Base-by-base conservation (phyloP, 176 grass and related monocot species). In the Zoysia pacifica region DNA sequence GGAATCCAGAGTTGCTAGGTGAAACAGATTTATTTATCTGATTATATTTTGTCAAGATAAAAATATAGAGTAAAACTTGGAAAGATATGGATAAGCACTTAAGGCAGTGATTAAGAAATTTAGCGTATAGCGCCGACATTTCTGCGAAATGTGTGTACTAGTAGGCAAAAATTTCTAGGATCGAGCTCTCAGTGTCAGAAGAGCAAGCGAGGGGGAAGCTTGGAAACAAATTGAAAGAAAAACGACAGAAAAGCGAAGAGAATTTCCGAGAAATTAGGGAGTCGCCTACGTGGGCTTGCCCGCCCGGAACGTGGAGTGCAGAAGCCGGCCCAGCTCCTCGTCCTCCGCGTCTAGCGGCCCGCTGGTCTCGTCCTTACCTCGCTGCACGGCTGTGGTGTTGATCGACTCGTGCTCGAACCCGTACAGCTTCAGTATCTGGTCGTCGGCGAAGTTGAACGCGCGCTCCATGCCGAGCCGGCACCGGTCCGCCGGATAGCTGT, bases 361-460 rank as follows among this genome's bases (percentile, higher is more conserved):
- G 38, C 83, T 61, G n/a, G 82, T 81, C 73, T 91, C 83, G 51
- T 94, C 84, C 48, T 82, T 67, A 63, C 76, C 82, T 71, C 89
- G 86, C 63, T 63, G 78, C 50, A 97, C 84, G 63, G 67, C 70
- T 13, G 87, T 90, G 62, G 66, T 79, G 9, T 88, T 84, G 46
- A 97, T 51, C 38, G 87, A 82, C 79, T 87, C 69, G 83, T 97
- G 94, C 45, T 46, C 64, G 69, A 97, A 97, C 50, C 94, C 94
- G 44, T 97, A 97, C 43, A 94, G 61, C 78, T 69, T 86, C 11
- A 97, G 52, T 69, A 97, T 84, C 81, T 97, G 94, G 63, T 94
- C 93, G 10, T 97, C 89, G 19, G 91, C 94, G 73, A 97, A 97
- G 82, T 94, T 97, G 79, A 91, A 80, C 6, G 91, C 91, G 44